These are phyloP conservation scores for Chaetothyriales sp. DNA, from an alignment of 2,329 filamentous ascomycete genomes.

Conservation along the genomic window DNA sequence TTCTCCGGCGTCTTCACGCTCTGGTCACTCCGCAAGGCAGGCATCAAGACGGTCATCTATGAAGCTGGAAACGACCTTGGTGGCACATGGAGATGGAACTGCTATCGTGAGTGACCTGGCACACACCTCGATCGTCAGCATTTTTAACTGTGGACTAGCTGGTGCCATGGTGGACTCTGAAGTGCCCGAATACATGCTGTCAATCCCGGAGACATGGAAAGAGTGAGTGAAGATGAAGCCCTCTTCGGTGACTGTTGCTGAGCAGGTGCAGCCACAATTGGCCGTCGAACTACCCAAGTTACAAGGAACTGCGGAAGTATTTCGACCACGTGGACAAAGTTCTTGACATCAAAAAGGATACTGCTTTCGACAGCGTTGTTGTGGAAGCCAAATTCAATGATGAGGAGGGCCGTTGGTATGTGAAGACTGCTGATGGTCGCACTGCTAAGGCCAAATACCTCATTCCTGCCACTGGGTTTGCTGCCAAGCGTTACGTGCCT, in stretches of 20 bases:
- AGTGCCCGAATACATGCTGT: slow-evolving; percentile 35
- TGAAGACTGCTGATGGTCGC: slow-evolving; percentile 29
- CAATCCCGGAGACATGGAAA: slow-evolving; percentile 33
- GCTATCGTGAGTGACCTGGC: slow-evolving; percentile 16
- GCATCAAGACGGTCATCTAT: slow-evolving; percentile 34
- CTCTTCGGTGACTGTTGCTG: slow-evolving; percentile 15
- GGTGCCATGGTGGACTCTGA: slow-evolving; percentile 23
- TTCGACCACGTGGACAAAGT: slow-evolving; percentile 28
- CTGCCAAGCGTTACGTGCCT: slow-evolving; percentile 45
- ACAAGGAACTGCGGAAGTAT: slow-evolving; percentile 27
- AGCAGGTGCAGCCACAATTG: slow-evolving; percentile 24
- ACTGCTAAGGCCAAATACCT: slow-evolving; percentile 30
- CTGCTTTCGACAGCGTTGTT: slow-evolving; percentile 31
- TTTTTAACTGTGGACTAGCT: slow-evolving; percentile 2
- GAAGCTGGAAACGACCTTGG: slow-evolving; percentile 36
- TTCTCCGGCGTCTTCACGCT: slow-evolving; percentile 36
- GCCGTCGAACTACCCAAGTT: slow-evolving; percentile 33
- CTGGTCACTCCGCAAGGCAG: slow-evolving; percentile 37
- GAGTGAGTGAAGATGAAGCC: slow-evolving; percentile 14
- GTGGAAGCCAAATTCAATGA: slow-evolving; percentile 28
- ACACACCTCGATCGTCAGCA: background rate
- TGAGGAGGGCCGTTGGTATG: slow-evolving; percentile 26
- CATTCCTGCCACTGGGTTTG: slow-evolving; percentile 34
- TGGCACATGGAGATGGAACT: slow-evolving; percentile 27
- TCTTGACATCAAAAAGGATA: slow-evolving; percentile 31